Evolutionary conservation across 2,329 filamentous ascomycete genomes (phyloP).

Genomic region (Sporothrix sp.): DNA sequence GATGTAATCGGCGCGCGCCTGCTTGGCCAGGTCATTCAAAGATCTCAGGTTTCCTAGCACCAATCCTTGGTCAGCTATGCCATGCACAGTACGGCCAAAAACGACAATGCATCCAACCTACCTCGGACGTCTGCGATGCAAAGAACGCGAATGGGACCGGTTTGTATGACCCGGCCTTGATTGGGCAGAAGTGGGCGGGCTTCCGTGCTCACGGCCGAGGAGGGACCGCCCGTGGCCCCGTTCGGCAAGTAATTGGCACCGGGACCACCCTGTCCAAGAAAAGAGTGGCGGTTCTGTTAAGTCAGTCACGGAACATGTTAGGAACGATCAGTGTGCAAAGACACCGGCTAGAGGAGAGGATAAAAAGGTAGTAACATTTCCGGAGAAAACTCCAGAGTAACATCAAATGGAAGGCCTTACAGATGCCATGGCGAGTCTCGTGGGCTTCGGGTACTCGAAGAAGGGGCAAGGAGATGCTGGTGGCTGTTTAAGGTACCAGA

Average conservation of each 20-base stretch:
- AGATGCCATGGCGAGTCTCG: constrained; percentile 13
- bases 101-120: constrained; percentile 28
- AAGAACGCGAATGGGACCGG: constrained; percentile 55
- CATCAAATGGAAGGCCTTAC: constrained; percentile 2
- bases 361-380: background rate
- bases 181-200: constrained; percentile 57
- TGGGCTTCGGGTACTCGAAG: background rate
- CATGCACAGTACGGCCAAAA: background rate
- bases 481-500: background rate
- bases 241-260: constrained; percentile 49
- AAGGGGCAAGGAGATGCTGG: background rate
- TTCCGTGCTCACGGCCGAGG: constrained; percentile 43
- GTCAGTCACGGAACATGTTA: background rate
- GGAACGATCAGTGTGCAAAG: background rate
- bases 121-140: constrained; percentile 66
- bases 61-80: constrained; percentile 14
- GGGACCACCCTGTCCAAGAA: constrained; percentile 32
- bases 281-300: constrained; percentile 30
- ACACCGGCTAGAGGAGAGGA: background rate
- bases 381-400: background rate
- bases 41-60: constrained; percentile 82
- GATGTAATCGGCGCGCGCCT: constrained; percentile 92
- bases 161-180: constrained; percentile 57
- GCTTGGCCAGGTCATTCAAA: constrained; percentile 90
- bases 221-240: constrained; percentile 40